Evolutionary conservation across 2,329 filamentous ascomycete genomes (phyloP), one percentile per base, ranked within the genome.

Genomic region (Hypoxylon rubiginosum): DNA sequence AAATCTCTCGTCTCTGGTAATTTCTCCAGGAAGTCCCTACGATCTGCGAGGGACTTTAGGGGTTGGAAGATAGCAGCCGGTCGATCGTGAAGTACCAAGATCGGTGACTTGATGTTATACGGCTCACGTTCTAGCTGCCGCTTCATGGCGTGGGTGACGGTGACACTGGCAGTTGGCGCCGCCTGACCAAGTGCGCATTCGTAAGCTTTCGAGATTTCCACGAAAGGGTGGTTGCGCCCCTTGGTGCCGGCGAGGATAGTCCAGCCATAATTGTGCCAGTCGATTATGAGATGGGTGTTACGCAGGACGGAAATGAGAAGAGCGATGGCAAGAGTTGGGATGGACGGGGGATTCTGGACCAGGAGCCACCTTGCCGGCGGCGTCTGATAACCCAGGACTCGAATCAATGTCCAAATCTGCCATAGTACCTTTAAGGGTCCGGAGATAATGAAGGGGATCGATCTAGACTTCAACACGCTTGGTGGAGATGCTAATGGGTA

Each of bases 181-280:
- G 84, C 82, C 30, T 86, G 86, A 52, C 92, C 91, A 43, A 97
- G 88, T 13, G 85, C 77, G 39, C 83, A 86, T 80, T 99, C 96
- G 75, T 97, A 97, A 75, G 85, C 84, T 68, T 89, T 89, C 24
- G 95, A 92, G 8, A 97, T 76, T 28, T 81, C 84, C 8, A 97
- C 93, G n/a, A 97, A 86, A 0, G 91, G 91, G 75, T 97, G 92
- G 5, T 76, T 79, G 1, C 80, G 69, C 43, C 87, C 84, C 24
- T 83, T 81, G 52, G 85, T 88, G 51, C 86, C 84, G 4, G 86
- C 92, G 3, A 99, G 88, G 72, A 99, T 97, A 8, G 93, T 95
- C 85, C 95, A 97, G 72, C 95, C 96, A 79, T 97, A 98, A 80
- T 99, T 99, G 83, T 99, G 96, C 96, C 96, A 99, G 82, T 99